Percentiles rank a stretch among this genome's conserved stretches.
Conservation (phyloP, 306 rosid genomes). For the Sesbania bispinosa region DNA sequence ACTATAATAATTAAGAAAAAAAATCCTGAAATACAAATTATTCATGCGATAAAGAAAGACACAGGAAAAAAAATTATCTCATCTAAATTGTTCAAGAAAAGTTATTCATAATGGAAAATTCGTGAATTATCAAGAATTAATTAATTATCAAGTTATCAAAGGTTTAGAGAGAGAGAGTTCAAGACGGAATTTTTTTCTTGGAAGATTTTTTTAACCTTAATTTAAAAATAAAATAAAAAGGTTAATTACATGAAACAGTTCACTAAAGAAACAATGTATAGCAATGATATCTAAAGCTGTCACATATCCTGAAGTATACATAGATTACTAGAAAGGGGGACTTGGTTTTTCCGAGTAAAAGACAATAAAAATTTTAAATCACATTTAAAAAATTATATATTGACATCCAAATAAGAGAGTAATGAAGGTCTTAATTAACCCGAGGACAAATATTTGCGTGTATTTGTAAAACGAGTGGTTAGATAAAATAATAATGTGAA, state of each 20-base stretch:
- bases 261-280: background rate
- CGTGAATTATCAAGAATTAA: too few species aligned
- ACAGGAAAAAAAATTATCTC: too few species aligned
- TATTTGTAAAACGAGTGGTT: slow-evolving; percentile 23
- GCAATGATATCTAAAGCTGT: background rate
- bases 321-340: slow-evolving; percentile 17
- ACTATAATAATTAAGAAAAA: too few species aligned
- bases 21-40: too few species aligned
- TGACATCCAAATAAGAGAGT: background rate
- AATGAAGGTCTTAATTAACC: slow-evolving; percentile 25
- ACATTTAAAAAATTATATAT: background rate
- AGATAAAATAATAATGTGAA: slow-evolving; percentile 1
- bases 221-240: background rate
- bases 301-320: slow-evolving; percentile 14
- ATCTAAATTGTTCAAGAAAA: too few species aligned
- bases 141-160: too few species aligned
- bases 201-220: background rate
- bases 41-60: too few species aligned
- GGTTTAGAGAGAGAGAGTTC: background rate
- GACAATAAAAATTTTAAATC: slow-evolving; percentile 24
- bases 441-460: slow-evolving; percentile 26
- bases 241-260: background rate
- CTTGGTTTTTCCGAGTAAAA: slow-evolving; percentile 23
- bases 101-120: too few species aligned
- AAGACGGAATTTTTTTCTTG: background rate